Conservation (phyloP, 2,329 filamentous ascomycete genomes). For the Salinomyces thailandicus region DNA sequence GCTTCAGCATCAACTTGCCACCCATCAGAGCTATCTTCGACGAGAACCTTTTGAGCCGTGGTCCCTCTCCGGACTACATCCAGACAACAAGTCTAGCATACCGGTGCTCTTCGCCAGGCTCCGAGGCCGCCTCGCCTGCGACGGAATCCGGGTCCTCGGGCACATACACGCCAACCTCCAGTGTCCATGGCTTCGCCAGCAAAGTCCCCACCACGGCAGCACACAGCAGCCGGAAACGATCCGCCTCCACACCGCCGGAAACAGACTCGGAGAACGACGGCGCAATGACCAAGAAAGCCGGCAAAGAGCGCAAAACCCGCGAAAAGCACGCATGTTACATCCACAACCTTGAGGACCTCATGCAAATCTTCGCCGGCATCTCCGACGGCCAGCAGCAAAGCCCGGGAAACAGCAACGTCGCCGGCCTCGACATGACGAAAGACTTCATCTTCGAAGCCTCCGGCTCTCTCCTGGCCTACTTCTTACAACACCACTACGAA, state of each 20-base stretch:
- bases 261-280: neutral
- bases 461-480: neutral
- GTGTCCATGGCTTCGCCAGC: no score
- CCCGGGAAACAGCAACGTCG: neutral
- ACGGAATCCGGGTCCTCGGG: no score
- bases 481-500: neutral
- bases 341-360: neutral
- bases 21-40: no score
- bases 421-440: neutral
- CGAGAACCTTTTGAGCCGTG: no score
- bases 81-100: no score
- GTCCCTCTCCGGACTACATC: no score
- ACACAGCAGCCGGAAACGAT: no score
- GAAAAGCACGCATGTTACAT: neutral
- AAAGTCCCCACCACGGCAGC: no score
- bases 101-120: no score
- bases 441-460: neutral
- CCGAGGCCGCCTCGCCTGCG: no score
- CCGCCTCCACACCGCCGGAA: neutral
- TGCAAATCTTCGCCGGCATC: neutral
- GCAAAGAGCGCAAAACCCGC: neutral
- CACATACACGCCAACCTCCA: no score
- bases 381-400: neutral
- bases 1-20: no score
- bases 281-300: neutral